Percentiles rank a stretch among this genome's conserved stretches.
Evolutionary conservation across 1,284 basidiomycete species (phyloP).

Genomic region (Tilletia caries): DNA sequence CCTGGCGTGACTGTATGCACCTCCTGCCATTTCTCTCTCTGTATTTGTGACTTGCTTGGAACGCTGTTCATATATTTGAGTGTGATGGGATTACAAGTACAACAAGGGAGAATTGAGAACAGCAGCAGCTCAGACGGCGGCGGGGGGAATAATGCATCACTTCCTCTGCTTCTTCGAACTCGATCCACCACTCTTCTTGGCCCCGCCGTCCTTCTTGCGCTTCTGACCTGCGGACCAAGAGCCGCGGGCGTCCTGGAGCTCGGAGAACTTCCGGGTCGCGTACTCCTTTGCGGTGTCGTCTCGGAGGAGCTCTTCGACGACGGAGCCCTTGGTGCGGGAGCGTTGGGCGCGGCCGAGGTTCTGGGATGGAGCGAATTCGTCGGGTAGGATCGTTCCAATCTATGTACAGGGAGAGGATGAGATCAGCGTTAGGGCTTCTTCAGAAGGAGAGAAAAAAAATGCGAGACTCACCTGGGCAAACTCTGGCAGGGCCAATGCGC

Average conservation of each 20-base stretch:
- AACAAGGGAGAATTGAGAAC: too few relatives aligned
- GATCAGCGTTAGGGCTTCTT: too few relatives aligned
- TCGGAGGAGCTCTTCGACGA: constrained; percentile 5
- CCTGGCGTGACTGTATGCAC: neutral
- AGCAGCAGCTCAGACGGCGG: too few relatives aligned
- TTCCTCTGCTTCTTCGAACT: neutral
- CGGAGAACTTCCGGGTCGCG: neutral
- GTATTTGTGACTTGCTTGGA: too few relatives aligned
- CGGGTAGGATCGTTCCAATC: neutral
- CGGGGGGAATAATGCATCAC: neutral
- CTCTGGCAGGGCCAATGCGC: constrained; percentile 62
- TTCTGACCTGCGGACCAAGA: neutral
- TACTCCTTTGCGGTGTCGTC: constrained; percentile 4
- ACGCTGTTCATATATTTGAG: neutral
- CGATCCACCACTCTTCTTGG: neutral
- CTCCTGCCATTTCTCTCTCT: too few relatives aligned
- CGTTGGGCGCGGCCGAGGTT: constrained; percentile 7
- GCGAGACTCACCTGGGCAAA: constrained; percentile 63
- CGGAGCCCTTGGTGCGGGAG: neutral
- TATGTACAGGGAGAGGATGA: neutral
- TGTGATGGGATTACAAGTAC: too few relatives aligned
- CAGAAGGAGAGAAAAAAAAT: neutral
- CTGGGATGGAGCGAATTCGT: neutral
- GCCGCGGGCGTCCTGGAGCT: neutral
- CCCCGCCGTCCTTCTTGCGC: neutral